phyloP scores from a whole-genome alignment of 2,329 filamentous ascomycete species.

The Aureobasidium uvarum region DNA sequence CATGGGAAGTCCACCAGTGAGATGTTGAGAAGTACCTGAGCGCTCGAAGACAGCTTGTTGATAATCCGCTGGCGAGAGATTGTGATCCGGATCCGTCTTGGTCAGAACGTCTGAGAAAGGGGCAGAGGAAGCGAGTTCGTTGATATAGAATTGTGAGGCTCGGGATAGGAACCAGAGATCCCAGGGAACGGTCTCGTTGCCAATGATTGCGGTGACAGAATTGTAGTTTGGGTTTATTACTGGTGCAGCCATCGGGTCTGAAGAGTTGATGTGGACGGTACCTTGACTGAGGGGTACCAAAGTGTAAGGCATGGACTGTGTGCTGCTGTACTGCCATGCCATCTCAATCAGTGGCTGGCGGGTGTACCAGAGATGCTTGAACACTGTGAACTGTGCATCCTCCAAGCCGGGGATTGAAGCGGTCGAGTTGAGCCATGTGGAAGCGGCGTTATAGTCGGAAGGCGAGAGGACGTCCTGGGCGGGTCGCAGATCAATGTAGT shows the following conservation, averaged over 20 bases:
- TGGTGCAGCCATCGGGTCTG: constrained; percentile 33
- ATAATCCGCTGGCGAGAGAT: not conserved
- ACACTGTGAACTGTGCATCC: constrained; percentile 20
- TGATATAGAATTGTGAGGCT: constrained; percentile 17
- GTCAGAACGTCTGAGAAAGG: constrained; percentile 11
- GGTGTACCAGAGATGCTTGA: constrained; percentile 27
- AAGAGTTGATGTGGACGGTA: constrained; percentile 26
- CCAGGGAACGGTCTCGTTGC: constrained; percentile 2
- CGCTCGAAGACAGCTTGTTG: constrained; percentile 14
- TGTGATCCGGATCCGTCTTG: constrained; percentile 5
- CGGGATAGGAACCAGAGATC: constrained; percentile 15
- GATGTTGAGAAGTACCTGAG: constrained; percentile 16
- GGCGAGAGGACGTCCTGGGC: constrained; percentile 18
- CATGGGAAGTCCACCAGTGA: constrained; percentile 33
- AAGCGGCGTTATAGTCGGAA: constrained; percentile 25
- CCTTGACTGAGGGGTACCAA: constrained; percentile 26
- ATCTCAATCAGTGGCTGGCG: constrained; percentile 28
- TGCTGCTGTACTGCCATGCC: constrained; percentile 28
- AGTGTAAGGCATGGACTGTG: constrained; percentile 28
- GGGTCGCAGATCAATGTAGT: constrained; percentile 26
- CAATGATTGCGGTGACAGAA: constrained; percentile 3
- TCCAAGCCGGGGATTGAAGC: constrained; percentile 19
- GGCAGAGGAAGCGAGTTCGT: not conserved
- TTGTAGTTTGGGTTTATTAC: constrained; percentile 35
- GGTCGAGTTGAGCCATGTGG: constrained; percentile 22